These are phyloP conservation scores for Candida manassasensis DNA, from an alignment of 805 yeast genomes.

Conservation along the genomic window DNA sequence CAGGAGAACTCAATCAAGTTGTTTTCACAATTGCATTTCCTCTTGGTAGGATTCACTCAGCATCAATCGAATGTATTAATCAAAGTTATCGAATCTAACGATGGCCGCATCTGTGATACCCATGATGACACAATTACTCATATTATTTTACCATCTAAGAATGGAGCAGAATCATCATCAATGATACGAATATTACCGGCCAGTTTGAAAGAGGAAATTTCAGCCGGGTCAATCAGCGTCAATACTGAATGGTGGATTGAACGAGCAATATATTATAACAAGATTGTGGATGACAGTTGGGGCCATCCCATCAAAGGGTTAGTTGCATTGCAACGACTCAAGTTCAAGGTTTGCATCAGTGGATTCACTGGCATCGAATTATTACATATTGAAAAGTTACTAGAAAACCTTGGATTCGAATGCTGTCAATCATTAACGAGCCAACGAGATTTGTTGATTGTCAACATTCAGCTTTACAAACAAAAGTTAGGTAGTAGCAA, in stretches of 20 bases:
- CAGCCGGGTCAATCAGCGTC: conserved; percentile 21
- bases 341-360: conserved; percentile 47
- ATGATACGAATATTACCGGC: conserved; percentile 23
- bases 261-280: conserved; percentile 57
- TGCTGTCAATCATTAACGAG: conserved; percentile 45
- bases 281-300: conserved; percentile 56
- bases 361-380: conserved; percentile 79
- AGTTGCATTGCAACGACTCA: conserved; percentile 14
- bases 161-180: conserved; percentile 21
- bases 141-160: conserved; percentile 26
- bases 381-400: conserved; percentile 63
- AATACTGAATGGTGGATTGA: conserved; percentile 83
- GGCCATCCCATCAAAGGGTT: conserved; percentile 46
- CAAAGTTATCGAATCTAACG: conserved; percentile 42
- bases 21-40: conserved; percentile 41
- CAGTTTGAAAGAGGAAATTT: conserved; percentile 18
- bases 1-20: conserved; percentile 15
- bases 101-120: conserved; percentile 30
- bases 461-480: conserved; percentile 46
- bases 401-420: conserved; percentile 49
- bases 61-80: conserved; percentile 34
- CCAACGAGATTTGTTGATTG: conserved; percentile 52
- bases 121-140: conserved; percentile 25
- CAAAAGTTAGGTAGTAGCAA: conserved; percentile 32
- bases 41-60: conserved; percentile 36